These are phyloP conservation scores for Scytalidium sp. DNA, from an alignment of 2,329 filamentous ascomycete species.

Conservation along the genomic window DNA sequence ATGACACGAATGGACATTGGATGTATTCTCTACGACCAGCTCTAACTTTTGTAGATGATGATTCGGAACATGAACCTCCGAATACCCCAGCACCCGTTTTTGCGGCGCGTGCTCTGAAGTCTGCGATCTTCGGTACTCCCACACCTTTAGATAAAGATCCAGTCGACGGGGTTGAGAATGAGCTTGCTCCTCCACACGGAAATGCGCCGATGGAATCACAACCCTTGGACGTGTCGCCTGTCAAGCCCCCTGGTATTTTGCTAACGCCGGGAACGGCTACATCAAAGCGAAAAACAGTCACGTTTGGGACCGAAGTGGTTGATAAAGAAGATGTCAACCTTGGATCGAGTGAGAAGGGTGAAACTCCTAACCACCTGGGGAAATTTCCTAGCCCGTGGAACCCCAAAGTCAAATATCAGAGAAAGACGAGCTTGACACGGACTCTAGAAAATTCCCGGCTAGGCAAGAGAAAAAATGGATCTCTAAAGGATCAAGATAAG, in stretches of 20 bases:
- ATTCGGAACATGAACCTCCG: conserved; percentile 42
- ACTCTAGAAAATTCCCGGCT: conserved; percentile 42
- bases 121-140: conserved; percentile 61
- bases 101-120: conserved; percentile 62
- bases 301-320: conserved; percentile 56
- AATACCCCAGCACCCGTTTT: conserved; percentile 67
- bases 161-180: conserved; percentile 23
- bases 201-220: conserved; percentile 24
- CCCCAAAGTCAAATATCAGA: conserved; percentile 18
- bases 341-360: conserved; percentile 16
- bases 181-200: conserved; percentile 12
- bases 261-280: conserved; percentile 62
- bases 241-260: conserved; percentile 48
- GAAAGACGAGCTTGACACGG: conserved; percentile 42
- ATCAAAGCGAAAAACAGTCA: conserved; percentile 60
- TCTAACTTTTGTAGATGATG: conserved; percentile 15
- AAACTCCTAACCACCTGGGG: conserved; percentile 26
- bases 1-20: background rate
- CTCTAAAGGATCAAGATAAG: background rate
- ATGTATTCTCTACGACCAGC: conserved; percentile 1
- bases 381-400: conserved; percentile 28
- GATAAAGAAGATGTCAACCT: conserved; percentile 21
- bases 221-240: conserved; percentile 25
- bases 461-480: conserved; percentile 12
- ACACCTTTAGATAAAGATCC: conserved; percentile 32